These are phyloP conservation scores for Nakazawaea holstii DNA, from an alignment of 805 yeast genomes.

Conservation along the genomic window DNA sequence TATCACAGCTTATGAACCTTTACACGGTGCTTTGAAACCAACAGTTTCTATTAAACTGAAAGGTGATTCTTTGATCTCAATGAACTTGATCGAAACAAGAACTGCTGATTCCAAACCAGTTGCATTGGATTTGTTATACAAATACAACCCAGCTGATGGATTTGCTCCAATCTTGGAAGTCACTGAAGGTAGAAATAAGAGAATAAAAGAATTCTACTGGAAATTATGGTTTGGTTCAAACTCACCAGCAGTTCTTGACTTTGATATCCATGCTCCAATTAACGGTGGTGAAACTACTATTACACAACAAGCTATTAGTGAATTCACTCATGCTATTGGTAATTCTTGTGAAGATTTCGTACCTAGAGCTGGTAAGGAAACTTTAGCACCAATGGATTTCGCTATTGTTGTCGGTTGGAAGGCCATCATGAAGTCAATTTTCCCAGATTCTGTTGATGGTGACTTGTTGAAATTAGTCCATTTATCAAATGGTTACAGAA, in stretches of 20 bases:
- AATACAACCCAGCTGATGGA: constrained; percentile 81
- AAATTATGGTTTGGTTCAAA: constrained; percentile 82
- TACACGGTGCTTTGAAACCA: constrained; percentile 64
- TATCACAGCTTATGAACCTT: constrained; percentile 61
- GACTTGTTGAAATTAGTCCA: constrained; percentile 92
- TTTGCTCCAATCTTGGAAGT: constrained; percentile 91
- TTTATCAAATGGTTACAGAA: constrained; percentile 88
- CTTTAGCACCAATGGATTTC: constrained; percentile 97
- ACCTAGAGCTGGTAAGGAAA: constrained; percentile 74
- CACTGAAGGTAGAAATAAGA: constrained; percentile 82
- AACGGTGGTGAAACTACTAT: constrained; percentile 65
- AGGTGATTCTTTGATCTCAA: constrained; percentile 49
- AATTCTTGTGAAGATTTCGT: constrained; percentile 96
- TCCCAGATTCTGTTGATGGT: constrained; percentile 96
- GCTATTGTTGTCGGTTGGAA: constrained; percentile 99
- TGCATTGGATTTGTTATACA: constrained; percentile 72
- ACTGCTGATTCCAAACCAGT: constrained; percentile 72
- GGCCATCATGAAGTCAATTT: constrained; percentile 95
- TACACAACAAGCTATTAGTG: constrained; percentile 73
- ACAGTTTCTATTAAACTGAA: constrained; percentile 58
- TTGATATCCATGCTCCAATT: constrained; percentile 67
- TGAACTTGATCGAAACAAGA: constrained; percentile 82
- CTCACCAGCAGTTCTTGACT: constrained; percentile 57
- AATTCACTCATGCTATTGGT: constrained; percentile 95
- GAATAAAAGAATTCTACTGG: constrained; percentile 98